Evolutionary conservation across 2,329 filamentous ascomycete species (phyloP), one percentile per base, ranked within the genome.

Genomic region (Macrophomina tecta): DNA sequence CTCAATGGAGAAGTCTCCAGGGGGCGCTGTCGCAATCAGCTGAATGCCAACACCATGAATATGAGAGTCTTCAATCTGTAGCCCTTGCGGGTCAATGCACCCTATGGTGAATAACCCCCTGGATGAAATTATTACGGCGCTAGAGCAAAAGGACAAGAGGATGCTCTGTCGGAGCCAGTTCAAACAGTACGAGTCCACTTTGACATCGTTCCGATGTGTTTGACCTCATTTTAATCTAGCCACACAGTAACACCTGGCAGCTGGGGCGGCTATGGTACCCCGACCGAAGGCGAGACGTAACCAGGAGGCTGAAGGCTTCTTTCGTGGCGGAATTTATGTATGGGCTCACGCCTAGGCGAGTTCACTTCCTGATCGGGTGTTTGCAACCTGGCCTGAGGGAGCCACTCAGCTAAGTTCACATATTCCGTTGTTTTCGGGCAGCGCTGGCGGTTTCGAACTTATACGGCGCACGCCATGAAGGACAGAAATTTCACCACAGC

Each of bases 181-280:
- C 49, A 62, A 23, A 62, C 58, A 16, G 28, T 28, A 34, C 14
- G 11, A 8, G 5, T 23, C 18, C 6, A 16, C 4, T 12, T 49
- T 16, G 5, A 7, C 12, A 9, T n/a, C 9, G 42, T 30, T 23
- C 58, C 45, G 58, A 32, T 28, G 12, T 11, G 28, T 14, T 5
- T 45, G 2, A 45, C 58, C 49, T 32, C 58, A 16, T 62, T 49
- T 60, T 12, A 11, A 23, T 62, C 30, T 62, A 62, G 58, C 58
- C 58, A 62, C 45, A 12, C 16, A 7, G 58, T 62, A 62, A 49
- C 58, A 28, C 58, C 8, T n/a, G 23, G 5, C 16, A 36, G 32
- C 30, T 7, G 32, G 28, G n/a, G 32, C 16, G 42, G 58, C 28
- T 62, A 62, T n/a, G 11, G 18, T 45, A 62, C 58, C 45, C 23